A percentile compares a stretch with the other conserved stretches of the same genome.
phyloP scores from a whole-genome alignment of 179 eudicot genomes.

The Drosera spatulata region DNA sequence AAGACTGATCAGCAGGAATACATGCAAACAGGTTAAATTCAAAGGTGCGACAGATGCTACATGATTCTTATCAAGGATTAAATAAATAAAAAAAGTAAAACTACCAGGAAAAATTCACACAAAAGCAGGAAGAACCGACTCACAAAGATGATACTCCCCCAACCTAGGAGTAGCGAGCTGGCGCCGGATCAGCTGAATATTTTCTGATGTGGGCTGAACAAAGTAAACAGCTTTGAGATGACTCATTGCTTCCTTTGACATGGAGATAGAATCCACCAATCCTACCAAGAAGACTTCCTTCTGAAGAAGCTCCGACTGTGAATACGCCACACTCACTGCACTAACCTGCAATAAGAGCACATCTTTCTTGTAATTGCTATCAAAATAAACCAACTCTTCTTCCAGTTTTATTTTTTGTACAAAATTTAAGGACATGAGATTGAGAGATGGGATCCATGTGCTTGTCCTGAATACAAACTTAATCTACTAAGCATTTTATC shows the following conservation, averaged over 20 bases:
- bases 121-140: slow-evolving; percentile 17
- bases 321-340: slow-evolving; percentile 84
- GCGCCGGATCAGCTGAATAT: slow-evolving; percentile 70
- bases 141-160: slow-evolving; percentile 94
- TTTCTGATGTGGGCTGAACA: slow-evolving; percentile 75
- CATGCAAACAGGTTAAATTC: slow-evolving; percentile 5
- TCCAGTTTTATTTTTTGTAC: background rate
- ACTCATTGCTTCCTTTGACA: slow-evolving; percentile 84
- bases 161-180: slow-evolving; percentile 88
- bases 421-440: background rate
- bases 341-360: slow-evolving; percentile 55
- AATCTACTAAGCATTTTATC: background rate
- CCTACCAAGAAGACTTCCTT: slow-evolving; percentile 97
- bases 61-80: too few relatives aligned
- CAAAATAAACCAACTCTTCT: background rate
- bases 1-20: slow-evolving; percentile 42
- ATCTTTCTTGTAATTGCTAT: background rate
- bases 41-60: too few relatives aligned
- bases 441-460: background rate
- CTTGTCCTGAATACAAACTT: background rate
- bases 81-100: background rate
- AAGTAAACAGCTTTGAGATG: slow-evolving; percentile 95
- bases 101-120: background rate
- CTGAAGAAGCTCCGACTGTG: slow-evolving; percentile 89
- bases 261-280: slow-evolving; percentile 74